These are phyloP conservation scores for Hanseniaspora vineae DNA, from an alignment of 805 yeast species.

Conservation along the genomic window DNA sequence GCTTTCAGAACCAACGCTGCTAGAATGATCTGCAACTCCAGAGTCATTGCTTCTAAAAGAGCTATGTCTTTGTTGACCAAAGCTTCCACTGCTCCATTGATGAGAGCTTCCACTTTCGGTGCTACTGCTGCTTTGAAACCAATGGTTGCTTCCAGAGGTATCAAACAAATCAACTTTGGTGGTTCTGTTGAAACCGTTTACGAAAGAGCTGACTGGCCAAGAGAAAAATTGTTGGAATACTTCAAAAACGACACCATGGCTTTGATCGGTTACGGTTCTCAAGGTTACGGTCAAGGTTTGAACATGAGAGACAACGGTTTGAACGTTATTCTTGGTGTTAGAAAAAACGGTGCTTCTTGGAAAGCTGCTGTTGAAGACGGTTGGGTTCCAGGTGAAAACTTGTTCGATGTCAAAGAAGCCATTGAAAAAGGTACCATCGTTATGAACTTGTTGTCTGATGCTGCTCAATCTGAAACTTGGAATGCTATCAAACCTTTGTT, in stretches of 20 bases:
- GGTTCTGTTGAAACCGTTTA: conserved; percentile 91
- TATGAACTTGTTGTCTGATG: conserved; percentile 97
- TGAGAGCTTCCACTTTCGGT: conserved; percentile 23
- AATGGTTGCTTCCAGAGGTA: conserved; percentile 65
- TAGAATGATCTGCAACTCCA: conserved; percentile 24
- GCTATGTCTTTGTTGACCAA: conserved; percentile 40
- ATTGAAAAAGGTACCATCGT: conserved; percentile 81
- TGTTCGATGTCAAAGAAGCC: conserved; percentile 92
- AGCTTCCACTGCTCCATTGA: conserved; percentile 47
- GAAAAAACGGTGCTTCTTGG: conserved; percentile 99
- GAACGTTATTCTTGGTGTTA: conserved; percentile 95
- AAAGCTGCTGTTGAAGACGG: conserved; percentile 99
- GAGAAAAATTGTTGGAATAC: conserved; percentile 87
- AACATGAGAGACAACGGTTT: conserved; percentile 98
- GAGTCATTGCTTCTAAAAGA: conserved; percentile 46
- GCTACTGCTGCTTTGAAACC: conserved; percentile 28
- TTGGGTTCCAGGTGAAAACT: conserved; percentile 99
- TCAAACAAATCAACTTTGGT: conserved; percentile 93
- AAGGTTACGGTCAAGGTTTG: conserved; percentile 99
- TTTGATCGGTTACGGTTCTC: conserved; percentile 98
- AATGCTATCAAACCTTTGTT: conserved; percentile 69
- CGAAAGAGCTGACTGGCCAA: conserved; percentile 99
- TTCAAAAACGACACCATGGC: conserved; percentile 98
- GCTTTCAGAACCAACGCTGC: conserved; percentile 7
- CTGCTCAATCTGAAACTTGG: conserved; percentile 99